A percentile compares a stretch with the other conserved stretches of the same genome.
These are phyloP conservation scores for Capsella rubella DNA, from an alignment of 441 rosid genomes.

Conservation along the genomic window DNA sequence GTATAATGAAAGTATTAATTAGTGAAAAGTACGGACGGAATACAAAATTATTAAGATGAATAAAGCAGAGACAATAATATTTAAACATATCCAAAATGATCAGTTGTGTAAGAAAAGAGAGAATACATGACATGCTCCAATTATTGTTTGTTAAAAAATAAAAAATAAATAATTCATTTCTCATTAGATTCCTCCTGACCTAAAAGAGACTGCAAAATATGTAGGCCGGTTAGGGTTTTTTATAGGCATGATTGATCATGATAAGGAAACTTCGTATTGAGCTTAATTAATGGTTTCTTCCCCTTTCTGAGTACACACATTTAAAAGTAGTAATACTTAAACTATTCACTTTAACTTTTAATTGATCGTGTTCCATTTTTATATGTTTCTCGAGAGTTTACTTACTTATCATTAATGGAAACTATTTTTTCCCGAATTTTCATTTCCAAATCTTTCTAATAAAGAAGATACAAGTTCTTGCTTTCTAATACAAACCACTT, in stretches of 20 bases:
- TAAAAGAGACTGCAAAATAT: slow-evolving; percentile 50
- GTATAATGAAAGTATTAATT: slow-evolving; percentile 15
- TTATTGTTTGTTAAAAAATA: slow-evolving; percentile 21
- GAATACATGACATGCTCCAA: slow-evolving; percentile 40
- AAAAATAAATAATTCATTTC: slow-evolving; percentile 44
- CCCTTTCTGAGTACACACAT: slow-evolving; percentile 8
- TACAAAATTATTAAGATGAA: slow-evolving; percentile 1
- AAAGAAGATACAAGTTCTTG: neutral
- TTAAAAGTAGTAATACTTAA: neutral
- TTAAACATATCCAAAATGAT: slow-evolving; percentile 33
- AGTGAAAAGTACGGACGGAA: slow-evolving; percentile 32
- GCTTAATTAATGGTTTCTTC: slow-evolving; percentile 27
- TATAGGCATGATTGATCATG: slow-evolving; percentile 52
- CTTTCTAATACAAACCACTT: too few species aligned
- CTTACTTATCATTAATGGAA: neutral
- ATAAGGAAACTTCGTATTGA: slow-evolving; percentile 49
- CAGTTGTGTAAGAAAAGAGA: slow-evolving; percentile 41
- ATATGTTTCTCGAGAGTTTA: neutral
- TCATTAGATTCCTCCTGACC: slow-evolving; percentile 50
- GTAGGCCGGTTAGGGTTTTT: slow-evolving; percentile 59
- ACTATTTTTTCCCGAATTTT: neutral
- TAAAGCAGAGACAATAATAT: slow-evolving; percentile 37
- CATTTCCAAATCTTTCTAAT: neutral
- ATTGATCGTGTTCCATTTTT: neutral
- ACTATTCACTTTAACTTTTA: neutral